Evolutionary conservation across 1,139 yeast species (phyloP).

Genomic region (Candida labiduridarum): DNA sequence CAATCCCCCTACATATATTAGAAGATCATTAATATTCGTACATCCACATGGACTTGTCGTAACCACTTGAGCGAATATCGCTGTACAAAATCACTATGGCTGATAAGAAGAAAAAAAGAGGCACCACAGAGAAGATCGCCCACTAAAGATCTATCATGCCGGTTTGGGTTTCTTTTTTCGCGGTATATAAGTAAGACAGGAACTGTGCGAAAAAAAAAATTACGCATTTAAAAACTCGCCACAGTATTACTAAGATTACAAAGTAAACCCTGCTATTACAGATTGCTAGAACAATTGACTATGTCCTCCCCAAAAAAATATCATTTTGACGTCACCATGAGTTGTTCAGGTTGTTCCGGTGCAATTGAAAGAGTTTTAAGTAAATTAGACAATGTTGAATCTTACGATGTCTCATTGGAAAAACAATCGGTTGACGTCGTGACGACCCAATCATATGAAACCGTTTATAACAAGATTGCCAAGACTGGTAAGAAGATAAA

Average conservation of each 20-base stretch:
- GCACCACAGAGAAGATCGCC: too few relatives aligned
- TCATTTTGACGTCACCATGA: conserved; percentile 78
- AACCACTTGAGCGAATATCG: background rate
- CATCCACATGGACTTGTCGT: background rate
- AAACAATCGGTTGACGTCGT: conserved; percentile 81
- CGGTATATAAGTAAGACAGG: background rate
- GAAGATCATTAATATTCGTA: background rate
- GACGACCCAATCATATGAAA: conserved; percentile 66
- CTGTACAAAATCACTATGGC: background rate
- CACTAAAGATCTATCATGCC: too few relatives aligned
- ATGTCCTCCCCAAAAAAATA: conserved; percentile 37
- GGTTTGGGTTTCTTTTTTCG: background rate
- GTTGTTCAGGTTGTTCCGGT: conserved; percentile 84
- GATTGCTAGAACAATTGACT: background rate
- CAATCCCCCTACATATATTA: background rate
- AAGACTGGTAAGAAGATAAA: conserved; percentile 90
- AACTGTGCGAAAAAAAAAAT: background rate
- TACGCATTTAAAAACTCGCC: background rate
- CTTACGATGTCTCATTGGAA: conserved; percentile 73
- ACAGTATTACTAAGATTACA: background rate
- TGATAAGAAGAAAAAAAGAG: too few relatives aligned
- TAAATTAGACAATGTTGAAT: conserved; percentile 73
- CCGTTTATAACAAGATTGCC: conserved; percentile 74
- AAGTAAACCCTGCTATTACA: background rate
- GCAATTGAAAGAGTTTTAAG: conserved; percentile 82